phyloP scores from a whole-genome alignment of 2,329 filamentous ascomycete species.

The Pseudonectria foliicola region DNA sequence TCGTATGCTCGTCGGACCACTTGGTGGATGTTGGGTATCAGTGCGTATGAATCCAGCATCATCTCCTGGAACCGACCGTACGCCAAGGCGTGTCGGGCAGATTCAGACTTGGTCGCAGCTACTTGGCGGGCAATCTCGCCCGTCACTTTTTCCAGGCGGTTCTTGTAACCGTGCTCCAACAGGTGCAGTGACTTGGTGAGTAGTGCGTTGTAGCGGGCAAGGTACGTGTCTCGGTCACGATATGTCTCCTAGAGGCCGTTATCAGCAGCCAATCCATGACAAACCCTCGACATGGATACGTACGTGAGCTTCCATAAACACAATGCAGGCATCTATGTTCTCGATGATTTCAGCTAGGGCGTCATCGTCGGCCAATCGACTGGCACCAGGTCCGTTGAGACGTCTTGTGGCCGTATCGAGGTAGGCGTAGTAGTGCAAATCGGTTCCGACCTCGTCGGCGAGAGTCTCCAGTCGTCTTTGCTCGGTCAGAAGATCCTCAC shows the following conservation, averaged over 20 bases:
- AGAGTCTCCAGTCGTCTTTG: slow-evolving; percentile 72
- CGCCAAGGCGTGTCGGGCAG: slow-evolving; percentile 51
- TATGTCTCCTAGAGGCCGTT: slow-evolving; percentile 58
- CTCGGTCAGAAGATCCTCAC: slow-evolving; percentile 77
- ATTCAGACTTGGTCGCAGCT: slow-evolving; percentile 48
- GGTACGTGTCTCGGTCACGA: slow-evolving; percentile 79
- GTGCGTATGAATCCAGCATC: slow-evolving; percentile 47
- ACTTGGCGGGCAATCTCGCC: slow-evolving; percentile 50
- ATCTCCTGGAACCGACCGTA: slow-evolving; percentile 55
- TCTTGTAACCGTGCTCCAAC: slow-evolving; percentile 50
- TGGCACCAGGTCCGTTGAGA: slow-evolving; percentile 85
- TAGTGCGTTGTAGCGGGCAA: slow-evolving; percentile 78
- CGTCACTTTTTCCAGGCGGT: slow-evolving; percentile 45
- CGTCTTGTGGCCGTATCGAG: slow-evolving; percentile 84
- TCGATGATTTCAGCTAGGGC: slow-evolving; percentile 83
- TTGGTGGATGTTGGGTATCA: slow-evolving; percentile 49
- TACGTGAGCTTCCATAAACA: slow-evolving; percentile 85
- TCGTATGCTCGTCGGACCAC: slow-evolving; percentile 47
- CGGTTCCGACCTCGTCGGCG: slow-evolving; percentile 77
- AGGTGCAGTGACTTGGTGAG: slow-evolving; percentile 60
- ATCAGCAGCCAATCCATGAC: neutral
- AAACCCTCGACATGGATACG: slow-evolving; percentile 22
- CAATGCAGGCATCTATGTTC: slow-evolving; percentile 82
- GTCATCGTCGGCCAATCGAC: slow-evolving; percentile 73
- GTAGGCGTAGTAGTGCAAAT: slow-evolving; percentile 91